Evolutionary conservation across 1,139 yeast genomes (phyloP).

Genomic region (Saccharomycopsis crataegensis): DNA sequence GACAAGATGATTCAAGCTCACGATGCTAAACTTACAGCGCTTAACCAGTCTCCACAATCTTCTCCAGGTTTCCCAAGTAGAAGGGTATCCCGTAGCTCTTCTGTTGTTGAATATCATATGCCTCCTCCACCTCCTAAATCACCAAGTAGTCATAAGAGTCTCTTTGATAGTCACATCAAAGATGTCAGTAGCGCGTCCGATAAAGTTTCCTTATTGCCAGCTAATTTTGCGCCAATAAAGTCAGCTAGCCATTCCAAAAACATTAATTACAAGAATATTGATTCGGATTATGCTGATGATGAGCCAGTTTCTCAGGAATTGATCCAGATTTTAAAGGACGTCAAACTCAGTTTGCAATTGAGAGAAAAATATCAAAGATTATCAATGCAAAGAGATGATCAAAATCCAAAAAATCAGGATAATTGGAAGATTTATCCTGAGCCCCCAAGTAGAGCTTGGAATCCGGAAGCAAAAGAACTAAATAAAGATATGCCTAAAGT

Average conservation of each 20-base stretch:
- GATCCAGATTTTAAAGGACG: slow-evolving; percentile 60
- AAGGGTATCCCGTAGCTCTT: slow-evolving; percentile 26
- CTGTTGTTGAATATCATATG: slow-evolving; percentile 29
- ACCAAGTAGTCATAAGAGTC: slow-evolving; percentile 1
- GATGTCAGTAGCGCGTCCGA: background rate
- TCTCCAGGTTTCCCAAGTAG: background rate
- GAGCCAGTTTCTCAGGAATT: slow-evolving; percentile 57
- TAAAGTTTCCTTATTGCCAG: background rate
- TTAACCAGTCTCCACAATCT: slow-evolving; percentile 35
- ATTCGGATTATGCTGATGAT: slow-evolving; percentile 18
- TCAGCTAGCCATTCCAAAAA: background rate
- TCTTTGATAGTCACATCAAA: background rate
- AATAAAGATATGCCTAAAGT: slow-evolving; percentile 31
- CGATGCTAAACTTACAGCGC: slow-evolving; percentile 62
- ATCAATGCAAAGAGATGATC: slow-evolving; percentile 65
- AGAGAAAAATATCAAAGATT: slow-evolving; percentile 68
- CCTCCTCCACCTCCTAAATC: slow-evolving; percentile 31
- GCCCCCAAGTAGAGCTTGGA: slow-evolving; percentile 92
- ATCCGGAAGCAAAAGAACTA: slow-evolving; percentile 56
- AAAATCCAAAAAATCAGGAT: slow-evolving; percentile 71
- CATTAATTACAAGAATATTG: slow-evolving; percentile 5
- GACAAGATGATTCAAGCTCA: slow-evolving; percentile 61
- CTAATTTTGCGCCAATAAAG: background rate
- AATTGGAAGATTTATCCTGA: slow-evolving; percentile 83
- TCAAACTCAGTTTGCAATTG: slow-evolving; percentile 62